A percentile compares a stretch with the other conserved stretches of the same genome.
These are phyloP conservation scores for Vigna hirtella DNA, from an alignment of 306 rosid genomes.

Conservation along the genomic window DNA sequence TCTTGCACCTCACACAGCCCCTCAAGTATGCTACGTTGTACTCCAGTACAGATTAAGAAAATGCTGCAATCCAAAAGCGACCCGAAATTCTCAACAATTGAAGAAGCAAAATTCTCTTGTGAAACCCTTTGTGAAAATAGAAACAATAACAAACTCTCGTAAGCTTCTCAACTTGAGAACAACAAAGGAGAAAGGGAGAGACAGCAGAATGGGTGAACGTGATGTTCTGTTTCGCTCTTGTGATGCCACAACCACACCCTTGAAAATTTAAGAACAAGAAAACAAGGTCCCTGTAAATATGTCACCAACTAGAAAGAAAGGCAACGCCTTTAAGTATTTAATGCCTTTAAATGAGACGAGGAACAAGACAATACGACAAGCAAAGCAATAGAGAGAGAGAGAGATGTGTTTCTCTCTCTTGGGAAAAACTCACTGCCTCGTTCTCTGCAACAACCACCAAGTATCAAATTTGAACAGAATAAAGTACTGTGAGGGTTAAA, in stretches of 20 bases:
- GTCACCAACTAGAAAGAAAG: conserved; percentile 48
- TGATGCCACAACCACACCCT: conserved; percentile 33
- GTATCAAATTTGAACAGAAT: conserved; percentile 79
- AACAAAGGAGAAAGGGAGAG: not conserved
- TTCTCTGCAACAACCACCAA: conserved; percentile 80
- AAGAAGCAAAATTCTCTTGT: conserved; percentile 25
- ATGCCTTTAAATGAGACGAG: conserved; percentile 77
- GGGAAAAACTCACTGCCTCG: conserved; percentile 71
- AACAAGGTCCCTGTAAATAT: conserved; percentile 42
- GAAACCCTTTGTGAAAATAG: conserved; percentile 33
- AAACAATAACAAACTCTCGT: conserved; percentile 45
- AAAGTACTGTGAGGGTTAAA: conserved; percentile 58
- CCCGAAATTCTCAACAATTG: conserved; percentile 43
- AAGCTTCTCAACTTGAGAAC: conserved; percentile 19
- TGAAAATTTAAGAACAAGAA: conserved; percentile 41
- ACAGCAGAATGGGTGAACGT: conserved; percentile 37
- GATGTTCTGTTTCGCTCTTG: conserved; percentile 27
- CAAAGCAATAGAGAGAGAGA: conserved; percentile 41
- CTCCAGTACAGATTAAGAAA: not conserved
- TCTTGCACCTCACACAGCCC: conserved; percentile 77
- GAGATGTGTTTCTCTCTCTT: conserved; percentile 63
- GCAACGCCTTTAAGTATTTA: conserved; percentile 52
- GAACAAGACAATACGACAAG: conserved; percentile 80
- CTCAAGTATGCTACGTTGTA: conserved; percentile 38
- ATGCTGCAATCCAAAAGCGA: conserved; percentile 1